Evolutionary conservation across 139 green algal species (phyloP).

Genomic region (Deuterostichococcus epilithicus): DNA sequence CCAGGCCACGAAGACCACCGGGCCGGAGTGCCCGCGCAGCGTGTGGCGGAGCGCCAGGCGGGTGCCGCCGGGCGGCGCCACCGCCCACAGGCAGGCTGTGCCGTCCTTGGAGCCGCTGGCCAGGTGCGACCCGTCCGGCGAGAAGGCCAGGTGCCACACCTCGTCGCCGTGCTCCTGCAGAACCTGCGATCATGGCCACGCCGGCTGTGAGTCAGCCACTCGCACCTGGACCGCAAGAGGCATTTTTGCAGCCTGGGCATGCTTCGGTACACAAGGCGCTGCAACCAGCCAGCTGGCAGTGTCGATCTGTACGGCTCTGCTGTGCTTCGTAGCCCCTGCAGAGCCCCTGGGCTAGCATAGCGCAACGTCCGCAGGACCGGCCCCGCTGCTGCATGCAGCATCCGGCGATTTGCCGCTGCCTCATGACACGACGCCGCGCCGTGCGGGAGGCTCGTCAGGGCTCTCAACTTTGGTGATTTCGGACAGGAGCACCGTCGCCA

Average conservation of each 20-base stretch:
- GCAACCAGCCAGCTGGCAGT: background rate
- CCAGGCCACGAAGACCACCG: conserved; percentile 53
- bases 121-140: conserved; percentile 65
- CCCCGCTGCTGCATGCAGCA: too few species aligned
- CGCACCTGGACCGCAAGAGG: background rate
- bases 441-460: too few species aligned
- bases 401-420: too few species aligned
- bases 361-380: too few species aligned
- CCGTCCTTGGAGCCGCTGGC: conserved; percentile 74
- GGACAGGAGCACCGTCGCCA: conserved; percentile 15
- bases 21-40: conserved; percentile 32
- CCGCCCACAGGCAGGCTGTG: conserved; percentile 59
- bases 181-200: conserved; percentile 30
- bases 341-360: too few species aligned
- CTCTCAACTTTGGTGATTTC: too few species aligned
- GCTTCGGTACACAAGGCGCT: background rate
- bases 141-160: conserved; percentile 93
- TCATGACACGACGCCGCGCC: conserved; percentile 6
- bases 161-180: conserved; percentile 80
- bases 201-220: background rate
- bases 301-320: background rate
- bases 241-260: background rate
- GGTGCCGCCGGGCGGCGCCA: background rate
- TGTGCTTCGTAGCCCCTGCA: background rate
- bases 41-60: conserved; percentile 14